phyloP scores from a whole-genome alignment of 2,329 filamentous ascomycete species.

The Hypoxylon sp. region DNA sequence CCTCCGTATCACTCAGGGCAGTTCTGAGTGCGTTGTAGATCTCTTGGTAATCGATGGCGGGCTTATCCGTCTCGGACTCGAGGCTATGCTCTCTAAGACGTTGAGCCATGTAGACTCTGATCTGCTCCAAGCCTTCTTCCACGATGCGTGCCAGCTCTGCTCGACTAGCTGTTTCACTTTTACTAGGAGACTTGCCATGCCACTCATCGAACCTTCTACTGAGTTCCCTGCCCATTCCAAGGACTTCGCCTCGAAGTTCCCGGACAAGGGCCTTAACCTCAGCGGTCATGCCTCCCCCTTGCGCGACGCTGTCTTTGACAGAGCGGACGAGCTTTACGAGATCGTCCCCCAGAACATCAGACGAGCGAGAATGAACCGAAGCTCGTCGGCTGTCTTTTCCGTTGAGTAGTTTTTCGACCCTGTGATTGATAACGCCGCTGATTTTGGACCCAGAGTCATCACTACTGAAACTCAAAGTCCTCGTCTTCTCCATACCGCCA shows the following conservation, averaged over 20 bases:
- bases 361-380: slow-evolving; percentile 53
- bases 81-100: slow-evolving; percentile 79
- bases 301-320: slow-evolving; percentile 90
- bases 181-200: slow-evolving; percentile 54
- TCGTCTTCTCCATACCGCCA: slow-evolving; percentile 42
- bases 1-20: slow-evolving; percentile 71
- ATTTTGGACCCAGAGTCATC: slow-evolving; percentile 44
- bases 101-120: slow-evolving; percentile 84
- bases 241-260: slow-evolving; percentile 88
- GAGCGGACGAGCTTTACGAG: slow-evolving; percentile 82
- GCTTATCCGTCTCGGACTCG: slow-evolving; percentile 68
- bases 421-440: slow-evolving; percentile 49
- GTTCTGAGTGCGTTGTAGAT: slow-evolving; percentile 86
- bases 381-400: slow-evolving; percentile 54
- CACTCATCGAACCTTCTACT: slow-evolving; percentile 84
- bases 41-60: slow-evolving; percentile 78
- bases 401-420: slow-evolving; percentile 57
- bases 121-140: slow-evolving; percentile 79
- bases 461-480: slow-evolving; percentile 55
- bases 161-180: slow-evolving; percentile 63
- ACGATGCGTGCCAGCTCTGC: slow-evolving; percentile 81
- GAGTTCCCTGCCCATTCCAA: slow-evolving; percentile 93
- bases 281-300: slow-evolving; percentile 87
- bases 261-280: slow-evolving; percentile 91
- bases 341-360: slow-evolving; percentile 76